Percentiles rank a stretch among this genome's conserved stretches.
phyloP scores from a whole-genome alignment of 2,329 filamentous ascomycete species.

The Hirsutella rhossiliensis region DNA sequence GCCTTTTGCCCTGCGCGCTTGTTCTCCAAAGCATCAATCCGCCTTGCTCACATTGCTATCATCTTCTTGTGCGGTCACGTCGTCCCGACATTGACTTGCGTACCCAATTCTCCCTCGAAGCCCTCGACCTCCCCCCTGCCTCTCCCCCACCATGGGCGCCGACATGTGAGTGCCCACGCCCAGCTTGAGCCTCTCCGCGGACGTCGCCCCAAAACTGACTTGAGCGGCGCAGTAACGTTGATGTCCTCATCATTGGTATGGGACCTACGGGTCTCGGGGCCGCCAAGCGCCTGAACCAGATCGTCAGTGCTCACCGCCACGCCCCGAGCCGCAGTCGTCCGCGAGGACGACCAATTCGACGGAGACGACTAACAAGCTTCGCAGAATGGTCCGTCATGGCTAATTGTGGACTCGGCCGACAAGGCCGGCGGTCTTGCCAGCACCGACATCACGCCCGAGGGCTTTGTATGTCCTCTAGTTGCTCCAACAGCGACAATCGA shows the following conservation, averaged over 20 bases:
- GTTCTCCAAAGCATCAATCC: not conserved
- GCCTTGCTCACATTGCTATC: not conserved
- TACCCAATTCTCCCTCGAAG: not conserved
- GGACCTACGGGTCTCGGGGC: slow-evolving; percentile 95
- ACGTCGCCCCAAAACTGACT: slow-evolving; percentile 6
- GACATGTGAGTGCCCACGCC: slow-evolving; percentile 22
- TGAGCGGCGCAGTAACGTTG: slow-evolving; percentile 56
- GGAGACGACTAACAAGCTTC: not conserved
- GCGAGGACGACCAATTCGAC: too few species aligned
- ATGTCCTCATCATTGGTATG: slow-evolving; percentile 95
- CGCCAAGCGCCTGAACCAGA: slow-evolving; percentile 93
- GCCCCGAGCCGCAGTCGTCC: not conserved
- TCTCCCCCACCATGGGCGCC: slow-evolving; percentile 24
- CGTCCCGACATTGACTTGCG: not conserved
- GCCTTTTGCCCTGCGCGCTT: not conserved
- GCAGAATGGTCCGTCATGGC: slow-evolving; percentile 84
- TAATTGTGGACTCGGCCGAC: slow-evolving; percentile 87
- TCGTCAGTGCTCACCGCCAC: slow-evolving; percentile 49
- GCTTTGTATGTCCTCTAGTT: slow-evolving; percentile 74
- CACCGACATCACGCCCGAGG: slow-evolving; percentile 88
- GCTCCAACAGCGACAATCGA: slow-evolving; percentile 3
- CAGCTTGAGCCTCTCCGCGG: not conserved
- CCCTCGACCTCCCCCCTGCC: not conserved
- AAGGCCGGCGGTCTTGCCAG: slow-evolving; percentile 91
- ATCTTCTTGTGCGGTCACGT: not conserved